phyloP scores from a whole-genome alignment of 768 basidiomycete species.

The Lactifluus subvellereus region DNA sequence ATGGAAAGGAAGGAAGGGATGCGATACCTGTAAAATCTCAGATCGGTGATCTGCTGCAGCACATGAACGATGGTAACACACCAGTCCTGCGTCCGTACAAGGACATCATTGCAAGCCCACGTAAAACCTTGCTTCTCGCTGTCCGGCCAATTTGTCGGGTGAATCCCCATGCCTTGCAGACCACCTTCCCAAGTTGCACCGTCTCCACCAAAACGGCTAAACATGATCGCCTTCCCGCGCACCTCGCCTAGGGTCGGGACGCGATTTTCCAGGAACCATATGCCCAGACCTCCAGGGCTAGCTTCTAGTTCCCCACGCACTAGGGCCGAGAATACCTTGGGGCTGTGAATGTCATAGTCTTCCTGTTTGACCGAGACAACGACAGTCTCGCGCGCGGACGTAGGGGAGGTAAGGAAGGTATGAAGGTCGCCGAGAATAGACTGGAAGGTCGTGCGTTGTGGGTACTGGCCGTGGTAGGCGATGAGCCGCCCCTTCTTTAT shows the following conservation, averaged over 20 bases:
- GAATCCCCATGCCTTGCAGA: slow-evolving; percentile 74
- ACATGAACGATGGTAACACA: slow-evolving; percentile 30
- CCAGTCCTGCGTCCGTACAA: slow-evolving; percentile 84
- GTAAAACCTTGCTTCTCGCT: slow-evolving; percentile 64
- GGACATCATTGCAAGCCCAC: slow-evolving; percentile 68
- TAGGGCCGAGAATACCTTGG: slow-evolving; percentile 50
- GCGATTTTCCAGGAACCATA: slow-evolving; percentile 82
- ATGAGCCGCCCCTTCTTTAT: slow-evolving; percentile 58
- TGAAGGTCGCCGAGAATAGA: slow-evolving; percentile 57
- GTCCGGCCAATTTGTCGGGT: slow-evolving; percentile 83
- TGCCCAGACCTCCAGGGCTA: slow-evolving; percentile 46
- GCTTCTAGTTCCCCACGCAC: slow-evolving; percentile 59
- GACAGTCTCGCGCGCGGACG: slow-evolving; percentile 62
- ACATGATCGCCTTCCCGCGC: slow-evolving; percentile 76
- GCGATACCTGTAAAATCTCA: slow-evolving; percentile 52
- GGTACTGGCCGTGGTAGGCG: slow-evolving; percentile 75
- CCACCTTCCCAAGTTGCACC: slow-evolving; percentile 65
- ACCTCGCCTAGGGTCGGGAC: slow-evolving; percentile 80
- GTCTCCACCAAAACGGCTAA: slow-evolving; percentile 78
- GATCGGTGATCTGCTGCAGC: neutral
- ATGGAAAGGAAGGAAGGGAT: slow-evolving; percentile 77
- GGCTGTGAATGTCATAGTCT: slow-evolving; percentile 46
- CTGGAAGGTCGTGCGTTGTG: slow-evolving; percentile 62
- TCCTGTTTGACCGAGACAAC: slow-evolving; percentile 91
- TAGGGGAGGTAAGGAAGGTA: slow-evolving; percentile 54